phyloP scores from a whole-genome alignment of 495 filamentous ascomycete genomes.

The Penicillium mononematosum region DNA sequence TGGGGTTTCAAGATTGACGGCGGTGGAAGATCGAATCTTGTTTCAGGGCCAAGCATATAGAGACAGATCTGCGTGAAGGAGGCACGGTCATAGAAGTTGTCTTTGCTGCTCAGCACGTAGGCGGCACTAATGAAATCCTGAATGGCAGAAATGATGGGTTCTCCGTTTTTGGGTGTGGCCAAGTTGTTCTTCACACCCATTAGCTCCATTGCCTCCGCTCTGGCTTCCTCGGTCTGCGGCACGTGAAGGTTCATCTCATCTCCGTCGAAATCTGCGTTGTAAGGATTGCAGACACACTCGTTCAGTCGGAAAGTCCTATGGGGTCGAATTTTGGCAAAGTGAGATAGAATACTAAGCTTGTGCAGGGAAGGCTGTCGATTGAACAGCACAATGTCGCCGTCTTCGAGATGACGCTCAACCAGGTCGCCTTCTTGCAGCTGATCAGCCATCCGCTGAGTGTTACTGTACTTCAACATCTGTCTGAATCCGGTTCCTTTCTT shows the following conservation, averaged over 20 bases:
- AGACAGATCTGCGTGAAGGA: constrained; percentile 85
- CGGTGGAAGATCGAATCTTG: constrained; percentile 78
- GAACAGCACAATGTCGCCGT: constrained; percentile 95
- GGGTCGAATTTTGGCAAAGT: constrained; percentile 87
- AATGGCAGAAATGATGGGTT: constrained; percentile 96
- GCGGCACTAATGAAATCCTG: constrained; percentile 98
- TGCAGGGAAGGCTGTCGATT: constrained; percentile 97
- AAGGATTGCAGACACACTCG: constrained; percentile 96
- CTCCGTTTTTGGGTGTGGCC: constrained; percentile 93
- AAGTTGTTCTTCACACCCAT: constrained; percentile 99
- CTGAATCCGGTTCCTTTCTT: constrained; percentile 70
- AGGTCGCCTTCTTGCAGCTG: constrained; percentile 78
- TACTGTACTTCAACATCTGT: constrained; percentile 71
- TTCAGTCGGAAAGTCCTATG: constrained; percentile 97
- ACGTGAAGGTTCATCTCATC: constrained; percentile 99
- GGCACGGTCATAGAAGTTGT: constrained; percentile 84
- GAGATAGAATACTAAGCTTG: constrained; percentile 95
- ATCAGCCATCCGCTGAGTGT: constrained; percentile 62
- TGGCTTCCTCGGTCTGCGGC: constrained; percentile 94
- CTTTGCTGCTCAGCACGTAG: constrained; percentile 87
- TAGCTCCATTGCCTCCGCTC: constrained; percentile 89
- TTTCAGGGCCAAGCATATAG: constrained; percentile 86
- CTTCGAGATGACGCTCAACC: constrained; percentile 91
- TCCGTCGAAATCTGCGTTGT: constrained; percentile 99
- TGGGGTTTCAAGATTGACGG: constrained; percentile 83